These are phyloP conservation scores for Chytridiales sp. DNA, from an alignment of 371 early-diverging fungal genomes.

Conservation along the genomic window DNA sequence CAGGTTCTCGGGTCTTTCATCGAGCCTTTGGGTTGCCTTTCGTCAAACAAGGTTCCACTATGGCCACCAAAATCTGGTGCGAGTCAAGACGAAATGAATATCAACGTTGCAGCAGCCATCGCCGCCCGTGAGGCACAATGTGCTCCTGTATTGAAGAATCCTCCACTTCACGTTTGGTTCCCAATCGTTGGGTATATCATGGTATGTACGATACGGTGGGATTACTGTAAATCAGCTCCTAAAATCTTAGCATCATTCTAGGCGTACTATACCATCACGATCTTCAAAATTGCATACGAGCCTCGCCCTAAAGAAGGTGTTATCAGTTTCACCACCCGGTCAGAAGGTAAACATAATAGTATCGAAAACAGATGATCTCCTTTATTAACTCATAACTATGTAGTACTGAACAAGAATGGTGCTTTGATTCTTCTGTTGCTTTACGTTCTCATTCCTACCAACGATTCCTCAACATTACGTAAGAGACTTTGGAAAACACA, in stretches of 20 bases:
- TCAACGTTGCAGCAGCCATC: constrained; percentile 5
- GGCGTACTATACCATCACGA: constrained; percentile 29
- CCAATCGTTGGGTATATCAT: constrained; percentile 28
- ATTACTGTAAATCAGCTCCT: background rate
- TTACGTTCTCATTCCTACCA: constrained; percentile 30
- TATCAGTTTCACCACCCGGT: constrained; percentile 38
- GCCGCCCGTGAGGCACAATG: constrained; percentile 21
- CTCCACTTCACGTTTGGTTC: constrained; percentile 30
- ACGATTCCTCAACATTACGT: constrained; percentile 26
- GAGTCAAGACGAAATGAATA: background rate
- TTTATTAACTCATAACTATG: background rate
- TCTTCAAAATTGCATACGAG: constrained; percentile 33
- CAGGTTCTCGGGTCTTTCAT: constrained; percentile 33
- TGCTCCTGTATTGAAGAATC: constrained; percentile 22
- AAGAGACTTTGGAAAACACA: constrained; percentile 3
- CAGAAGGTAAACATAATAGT: constrained; percentile 22
- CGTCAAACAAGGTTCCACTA: constrained; percentile 18
- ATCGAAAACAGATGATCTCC: background rate
- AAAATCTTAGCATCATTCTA: background rate
- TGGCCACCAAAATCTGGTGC: constrained; percentile 26
- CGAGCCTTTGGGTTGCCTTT: constrained; percentile 36
- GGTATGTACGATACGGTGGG: background rate
- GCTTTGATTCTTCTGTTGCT: constrained; percentile 27
- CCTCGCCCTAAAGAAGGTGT: constrained; percentile 32
- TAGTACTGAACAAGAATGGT: constrained; percentile 36